Evolutionary conservation across 2,329 filamentous ascomycete species (phyloP).

Genomic region (Rutstroemia sp.): DNA sequence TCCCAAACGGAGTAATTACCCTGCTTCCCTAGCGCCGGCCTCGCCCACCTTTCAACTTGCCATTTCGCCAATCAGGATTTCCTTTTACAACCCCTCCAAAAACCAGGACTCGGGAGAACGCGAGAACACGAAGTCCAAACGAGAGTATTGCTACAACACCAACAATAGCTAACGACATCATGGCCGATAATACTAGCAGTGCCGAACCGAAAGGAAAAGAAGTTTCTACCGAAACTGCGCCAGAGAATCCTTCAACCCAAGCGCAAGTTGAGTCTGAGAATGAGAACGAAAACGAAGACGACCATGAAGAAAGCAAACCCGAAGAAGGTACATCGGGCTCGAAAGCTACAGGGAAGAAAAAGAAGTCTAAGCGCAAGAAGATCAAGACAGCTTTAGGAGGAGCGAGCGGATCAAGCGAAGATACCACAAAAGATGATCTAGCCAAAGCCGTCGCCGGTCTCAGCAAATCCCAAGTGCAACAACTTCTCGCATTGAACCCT

Average conservation of each 20-base stretch:
- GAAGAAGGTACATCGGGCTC: conserved; percentile 24
- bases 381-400: conserved; percentile 36
- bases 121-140: no score
- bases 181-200: conserved; percentile 57
- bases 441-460: conserved; percentile 36
- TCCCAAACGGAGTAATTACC: no score
- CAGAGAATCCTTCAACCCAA: conserved; percentile 11
- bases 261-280: conserved; percentile 35
- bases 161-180: conserved; percentile 17
- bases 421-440: conserved; percentile 41
- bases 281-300: conserved; percentile 37
- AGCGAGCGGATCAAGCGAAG: conserved; percentile 21
- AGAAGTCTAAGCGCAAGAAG: conserved; percentile 61
- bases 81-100: conserved; percentile 3
- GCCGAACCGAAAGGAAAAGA: conserved; percentile 45
- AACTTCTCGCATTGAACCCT: conserved; percentile 67
- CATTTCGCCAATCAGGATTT: not conserved
- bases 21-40: no score
- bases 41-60: not conserved
- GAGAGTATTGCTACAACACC: not conserved
- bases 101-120: not conserved
- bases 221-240: conserved; percentile 24
- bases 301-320: conserved; percentile 27
- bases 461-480: conserved; percentile 49
- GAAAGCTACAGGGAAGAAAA: conserved; percentile 39